Evolutionary conservation across 2,329 filamentous ascomycete species (phyloP).

Genomic region (Hypomyces rosellus): DNA sequence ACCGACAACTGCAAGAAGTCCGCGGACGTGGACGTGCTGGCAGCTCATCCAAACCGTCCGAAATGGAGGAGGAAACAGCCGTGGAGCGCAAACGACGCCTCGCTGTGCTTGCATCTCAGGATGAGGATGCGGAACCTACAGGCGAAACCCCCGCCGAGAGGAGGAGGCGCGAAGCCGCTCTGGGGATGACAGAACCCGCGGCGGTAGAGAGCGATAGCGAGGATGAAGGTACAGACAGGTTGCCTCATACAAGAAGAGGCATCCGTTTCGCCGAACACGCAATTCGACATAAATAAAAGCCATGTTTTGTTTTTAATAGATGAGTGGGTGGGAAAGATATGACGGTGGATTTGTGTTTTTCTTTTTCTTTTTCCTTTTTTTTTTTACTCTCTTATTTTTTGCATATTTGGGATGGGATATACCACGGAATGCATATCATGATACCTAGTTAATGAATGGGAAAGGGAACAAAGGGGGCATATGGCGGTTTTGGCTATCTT

Average conservation of each 20-base stretch:
- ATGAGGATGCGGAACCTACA: conserved; percentile 33
- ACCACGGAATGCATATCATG: neutral
- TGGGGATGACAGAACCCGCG: conserved; percentile 49
- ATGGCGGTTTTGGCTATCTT: neutral
- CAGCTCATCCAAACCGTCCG: conserved; percentile 13
- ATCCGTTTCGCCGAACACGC: conserved; percentile 54
- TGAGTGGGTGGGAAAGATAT: neutral
- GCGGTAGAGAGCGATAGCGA: conserved; percentile 45
- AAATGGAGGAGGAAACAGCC: conserved; percentile 52
- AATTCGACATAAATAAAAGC: conserved; percentile 3
- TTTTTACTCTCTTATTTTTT: neutral
- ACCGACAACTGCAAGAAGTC: conserved; percentile 8
- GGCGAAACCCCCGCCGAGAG: conserved; percentile 70
- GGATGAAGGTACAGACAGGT: conserved; percentile 51
- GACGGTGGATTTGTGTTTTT: neutral
- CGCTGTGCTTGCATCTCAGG: conserved; percentile 41
- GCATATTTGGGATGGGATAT: neutral
- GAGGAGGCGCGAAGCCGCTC: conserved; percentile 64
- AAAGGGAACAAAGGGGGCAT: neutral
- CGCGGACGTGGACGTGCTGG: neutral
- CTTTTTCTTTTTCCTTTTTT: neutral
- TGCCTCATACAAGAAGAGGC: conserved; percentile 46
- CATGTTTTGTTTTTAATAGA: neutral
- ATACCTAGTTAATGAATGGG: neutral
- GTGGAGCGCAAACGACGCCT: conserved; percentile 63